Evolutionary conservation across 768 basidiomycete genomes (phyloP).

Genomic region (Collybia nuda): DNA sequence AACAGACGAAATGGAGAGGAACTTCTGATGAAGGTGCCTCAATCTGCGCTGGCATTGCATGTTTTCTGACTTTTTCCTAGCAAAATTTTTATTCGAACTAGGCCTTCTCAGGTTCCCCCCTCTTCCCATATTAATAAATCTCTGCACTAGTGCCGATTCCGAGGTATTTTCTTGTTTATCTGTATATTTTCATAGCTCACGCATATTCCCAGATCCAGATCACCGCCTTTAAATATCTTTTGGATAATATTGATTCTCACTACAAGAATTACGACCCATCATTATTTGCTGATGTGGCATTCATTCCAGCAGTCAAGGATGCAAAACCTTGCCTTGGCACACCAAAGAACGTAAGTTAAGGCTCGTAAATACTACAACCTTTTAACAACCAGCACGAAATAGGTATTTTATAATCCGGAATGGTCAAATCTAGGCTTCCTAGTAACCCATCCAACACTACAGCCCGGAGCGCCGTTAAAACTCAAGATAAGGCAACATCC

Average conservation of each 20-base stretch:
- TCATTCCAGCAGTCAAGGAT: slow-evolving; percentile 72
- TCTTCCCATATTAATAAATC: slow-evolving; percentile 58
- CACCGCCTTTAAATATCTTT: slow-evolving; percentile 76
- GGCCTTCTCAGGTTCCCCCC: slow-evolving; percentile 72
- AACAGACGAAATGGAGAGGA: slow-evolving; percentile 71
- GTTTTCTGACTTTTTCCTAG: slow-evolving; percentile 33
- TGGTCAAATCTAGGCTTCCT: slow-evolving; percentile 80
- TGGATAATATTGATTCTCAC: slow-evolving; percentile 65
- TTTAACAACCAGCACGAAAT: background rate
- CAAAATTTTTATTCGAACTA: slow-evolving; percentile 74
- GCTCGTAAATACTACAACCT: background rate
- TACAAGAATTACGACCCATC: slow-evolving; percentile 62
- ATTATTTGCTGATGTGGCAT: slow-evolving; percentile 59
- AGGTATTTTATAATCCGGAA: slow-evolving; percentile 71
- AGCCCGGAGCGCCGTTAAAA: slow-evolving; percentile 54
- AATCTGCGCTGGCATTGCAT: slow-evolving; percentile 7
- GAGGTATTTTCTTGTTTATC: slow-evolving; percentile 20
- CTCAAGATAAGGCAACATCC: slow-evolving; percentile 74
- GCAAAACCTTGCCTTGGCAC: slow-evolving; percentile 55
- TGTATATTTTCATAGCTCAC: background rate
- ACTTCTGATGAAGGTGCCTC: slow-evolving; percentile 83
- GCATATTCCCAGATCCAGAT: slow-evolving; percentile 35
- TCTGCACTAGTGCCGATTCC: slow-evolving; percentile 61
- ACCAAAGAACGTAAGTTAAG: slow-evolving; percentile 56
- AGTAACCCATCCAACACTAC: slow-evolving; percentile 54